Evolutionary conservation across 108 stramenopile species (phyloP).

Genomic region (Schizochytrium sp.): DNA sequence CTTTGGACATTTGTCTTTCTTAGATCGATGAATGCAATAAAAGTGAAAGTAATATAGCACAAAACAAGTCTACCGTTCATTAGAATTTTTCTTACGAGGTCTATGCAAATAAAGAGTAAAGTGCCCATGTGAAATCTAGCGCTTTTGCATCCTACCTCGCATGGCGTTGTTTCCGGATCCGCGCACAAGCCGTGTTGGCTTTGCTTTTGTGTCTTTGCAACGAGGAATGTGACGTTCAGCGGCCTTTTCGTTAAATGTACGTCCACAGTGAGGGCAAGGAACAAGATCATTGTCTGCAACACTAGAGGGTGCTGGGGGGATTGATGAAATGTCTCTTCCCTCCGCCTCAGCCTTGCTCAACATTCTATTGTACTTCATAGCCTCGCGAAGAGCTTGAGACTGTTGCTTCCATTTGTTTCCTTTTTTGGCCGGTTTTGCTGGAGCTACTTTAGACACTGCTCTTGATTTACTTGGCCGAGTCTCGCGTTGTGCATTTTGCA

Average conservation of each 20-base stretch:
- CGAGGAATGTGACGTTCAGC: conserved; percentile 76
- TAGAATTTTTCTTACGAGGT: no score
- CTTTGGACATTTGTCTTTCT: no score
- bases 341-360: conserved; percentile 65
- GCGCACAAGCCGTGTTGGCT: conserved; percentile 60
- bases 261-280: conserved; percentile 76
- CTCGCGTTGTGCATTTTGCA: neutral
- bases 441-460: neutral
- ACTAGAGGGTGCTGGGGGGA: conserved; percentile 67
- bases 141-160: conserved; percentile 17
- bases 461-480: neutral
- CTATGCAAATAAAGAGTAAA: no score
- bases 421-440: neutral
- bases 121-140: neutral
- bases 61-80: no score
- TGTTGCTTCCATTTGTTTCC: conserved; percentile 71
- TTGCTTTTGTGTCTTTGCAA: conserved; percentile 73
- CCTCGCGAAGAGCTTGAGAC: conserved; percentile 68
- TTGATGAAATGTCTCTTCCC: conserved; percentile 61
- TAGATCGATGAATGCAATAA: no score
- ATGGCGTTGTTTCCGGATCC: conserved; percentile 25
- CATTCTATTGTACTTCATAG: conserved; percentile 66
- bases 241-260: conserved; percentile 74
- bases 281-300: conserved; percentile 67
- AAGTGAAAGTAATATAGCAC: no score